These are phyloP conservation scores for Nothopassalora personata DNA, from an alignment of 2,329 filamentous ascomycete species.

Conservation along the genomic window DNA sequence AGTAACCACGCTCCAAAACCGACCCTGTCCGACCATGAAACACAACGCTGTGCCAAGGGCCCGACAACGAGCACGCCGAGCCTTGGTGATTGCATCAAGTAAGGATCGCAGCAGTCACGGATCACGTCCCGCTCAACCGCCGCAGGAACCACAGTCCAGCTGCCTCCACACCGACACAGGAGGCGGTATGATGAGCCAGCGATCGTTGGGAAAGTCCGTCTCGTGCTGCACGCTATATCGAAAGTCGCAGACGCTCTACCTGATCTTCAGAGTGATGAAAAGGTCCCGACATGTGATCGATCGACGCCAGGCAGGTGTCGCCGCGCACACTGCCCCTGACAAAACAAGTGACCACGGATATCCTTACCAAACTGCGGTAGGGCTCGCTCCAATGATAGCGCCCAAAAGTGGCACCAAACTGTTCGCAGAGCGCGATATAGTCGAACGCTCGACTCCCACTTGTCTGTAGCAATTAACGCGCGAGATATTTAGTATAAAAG, in stretches of 20 bases:
- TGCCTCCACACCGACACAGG: not conserved
- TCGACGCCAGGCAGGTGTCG: not conserved
- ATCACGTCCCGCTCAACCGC: constrained; percentile 6
- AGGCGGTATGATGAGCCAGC: not conserved
- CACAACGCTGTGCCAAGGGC: not conserved
- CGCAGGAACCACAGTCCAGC: constrained; percentile 4
- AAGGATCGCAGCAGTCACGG: not conserved
- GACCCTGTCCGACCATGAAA: not conserved
- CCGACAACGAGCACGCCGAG: constrained; percentile 1
- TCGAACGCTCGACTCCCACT: no score
- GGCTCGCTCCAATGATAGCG: no score
- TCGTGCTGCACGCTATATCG: not conserved
- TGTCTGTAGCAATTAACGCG: no score
- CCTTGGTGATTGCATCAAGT: constrained; percentile 1
- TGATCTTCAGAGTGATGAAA: not conserved
- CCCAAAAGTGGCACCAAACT: no score
- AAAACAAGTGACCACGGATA: no score
- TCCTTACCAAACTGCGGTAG: no score
- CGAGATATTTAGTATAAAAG: no score
- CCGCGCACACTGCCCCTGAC: no score
- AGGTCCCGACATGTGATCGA: not conserved
- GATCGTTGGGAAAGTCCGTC: not conserved
- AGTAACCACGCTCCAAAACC: not conserved
- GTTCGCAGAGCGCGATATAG: no score
- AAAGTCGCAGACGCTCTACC: not conserved